Conservation (phyloP, 2,329 filamentous ascomycete species). For the Aureobasidium lini region DNA sequence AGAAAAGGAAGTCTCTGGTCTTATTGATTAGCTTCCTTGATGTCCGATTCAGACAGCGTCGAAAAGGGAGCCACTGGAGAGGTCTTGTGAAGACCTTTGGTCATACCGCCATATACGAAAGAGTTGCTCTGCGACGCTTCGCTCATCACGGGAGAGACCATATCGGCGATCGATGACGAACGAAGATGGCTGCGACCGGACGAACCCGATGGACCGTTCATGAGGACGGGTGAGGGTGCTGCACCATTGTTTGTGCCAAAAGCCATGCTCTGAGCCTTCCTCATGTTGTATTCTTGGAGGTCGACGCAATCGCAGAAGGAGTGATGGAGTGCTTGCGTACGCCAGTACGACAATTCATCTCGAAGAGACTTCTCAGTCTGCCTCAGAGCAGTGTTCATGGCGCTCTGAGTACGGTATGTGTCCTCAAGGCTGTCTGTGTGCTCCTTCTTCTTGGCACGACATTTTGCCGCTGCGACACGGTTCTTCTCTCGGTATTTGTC, state of each 20-base stretch:
- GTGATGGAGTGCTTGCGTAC: constrained; percentile 27
- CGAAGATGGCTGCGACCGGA: background rate
- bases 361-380: constrained; percentile 27
- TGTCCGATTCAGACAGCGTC: background rate
- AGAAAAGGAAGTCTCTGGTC: background rate
- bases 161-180: background rate
- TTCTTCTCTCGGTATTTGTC: constrained; percentile 61
- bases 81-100: background rate
- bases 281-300: constrained; percentile 28
- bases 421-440: constrained; percentile 46
- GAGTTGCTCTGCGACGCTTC: background rate
- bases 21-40: background rate
- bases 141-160: background rate
- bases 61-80: background rate
- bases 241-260: background rate
- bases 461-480: constrained; percentile 65
- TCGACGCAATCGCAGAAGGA: constrained; percentile 25
- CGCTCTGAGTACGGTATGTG: constrained; percentile 33
- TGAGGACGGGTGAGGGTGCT: background rate
- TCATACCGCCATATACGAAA: background rate
- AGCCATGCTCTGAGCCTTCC: constrained; percentile 21
- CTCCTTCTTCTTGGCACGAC: constrained; percentile 61
- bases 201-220: background rate
- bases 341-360: constrained; percentile 26
- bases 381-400: constrained; percentile 25